Evolutionary conservation across 2,329 filamentous ascomycete genomes (phyloP).

Genomic region (Rhynchosporium graminicola): DNA sequence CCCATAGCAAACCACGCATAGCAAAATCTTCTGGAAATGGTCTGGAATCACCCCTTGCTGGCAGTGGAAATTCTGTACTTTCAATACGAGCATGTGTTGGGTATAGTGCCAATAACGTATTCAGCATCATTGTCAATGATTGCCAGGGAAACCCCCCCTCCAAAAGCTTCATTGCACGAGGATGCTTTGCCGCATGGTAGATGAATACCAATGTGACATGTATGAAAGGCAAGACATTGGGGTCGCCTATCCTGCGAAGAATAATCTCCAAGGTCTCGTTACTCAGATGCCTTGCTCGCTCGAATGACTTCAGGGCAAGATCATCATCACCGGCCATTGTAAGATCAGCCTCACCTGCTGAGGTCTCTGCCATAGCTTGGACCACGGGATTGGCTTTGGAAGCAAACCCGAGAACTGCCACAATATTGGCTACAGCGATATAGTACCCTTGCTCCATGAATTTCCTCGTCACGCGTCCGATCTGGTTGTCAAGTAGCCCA

Average conservation of each 20-base stretch:
- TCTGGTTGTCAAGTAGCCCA: constrained; percentile 55
- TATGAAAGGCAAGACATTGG: constrained; percentile 37
- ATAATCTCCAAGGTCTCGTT: constrained; percentile 31
- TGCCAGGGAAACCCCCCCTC: constrained; percentile 34
- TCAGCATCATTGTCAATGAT: constrained; percentile 30
- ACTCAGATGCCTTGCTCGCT: constrained; percentile 30
- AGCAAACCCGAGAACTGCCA: constrained; percentile 39
- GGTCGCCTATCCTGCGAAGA: constrained; percentile 34
- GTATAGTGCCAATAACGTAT: constrained; percentile 29
- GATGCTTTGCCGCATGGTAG: constrained; percentile 27
- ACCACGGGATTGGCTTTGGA: constrained; percentile 30
- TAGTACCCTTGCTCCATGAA: constrained; percentile 53
- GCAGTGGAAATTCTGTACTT: constrained; percentile 27
- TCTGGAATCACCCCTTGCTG: constrained; percentile 32
- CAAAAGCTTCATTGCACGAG: constrained; percentile 28
- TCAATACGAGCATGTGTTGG: constrained; percentile 26
- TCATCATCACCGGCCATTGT: constrained; percentile 28
- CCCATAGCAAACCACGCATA: constrained; percentile 35
- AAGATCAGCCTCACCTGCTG: constrained; percentile 16
- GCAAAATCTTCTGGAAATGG: constrained; percentile 40
- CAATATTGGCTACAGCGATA: constrained; percentile 52
- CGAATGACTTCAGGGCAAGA: constrained; percentile 22
- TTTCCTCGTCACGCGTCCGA: constrained; percentile 50
- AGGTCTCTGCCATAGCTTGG: neutral
- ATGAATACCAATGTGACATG: constrained; percentile 38